Evolutionary conservation across 192 early-diverging fungal species (phyloP).

Genomic region (Coemansia sp.): DNA sequence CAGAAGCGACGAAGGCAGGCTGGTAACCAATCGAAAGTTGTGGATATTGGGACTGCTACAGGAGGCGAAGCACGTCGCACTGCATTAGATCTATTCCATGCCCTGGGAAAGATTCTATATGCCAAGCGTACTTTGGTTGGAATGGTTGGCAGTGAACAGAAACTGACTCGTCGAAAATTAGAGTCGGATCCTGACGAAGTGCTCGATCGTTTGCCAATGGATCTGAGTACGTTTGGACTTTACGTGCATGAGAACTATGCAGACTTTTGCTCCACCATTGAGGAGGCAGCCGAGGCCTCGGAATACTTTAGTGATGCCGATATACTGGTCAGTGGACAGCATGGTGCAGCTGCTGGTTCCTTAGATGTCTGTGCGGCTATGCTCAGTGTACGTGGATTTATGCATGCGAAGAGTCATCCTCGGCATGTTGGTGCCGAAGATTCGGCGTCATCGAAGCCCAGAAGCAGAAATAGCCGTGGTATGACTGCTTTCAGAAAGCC

Average conservation of each 20-base stretch:
- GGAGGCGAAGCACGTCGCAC: slow-evolving; percentile 22
- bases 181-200: slow-evolving; percentile 46
- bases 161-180: slow-evolving; percentile 12
- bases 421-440: not conserved
- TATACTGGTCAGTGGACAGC: slow-evolving; percentile 4
- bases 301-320: slow-evolving; percentile 58
- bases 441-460: not conserved
- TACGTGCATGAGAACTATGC: slow-evolving; percentile 63
- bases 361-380: slow-evolving; percentile 21
- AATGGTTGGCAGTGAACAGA: not conserved
- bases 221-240: slow-evolving; percentile 54
- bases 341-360: slow-evolving; percentile 3
- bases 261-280: slow-evolving; percentile 50
- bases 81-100: slow-evolving; percentile 60
- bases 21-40: not conserved
- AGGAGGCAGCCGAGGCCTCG: slow-evolving; percentile 53
- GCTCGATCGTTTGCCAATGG: slow-evolving; percentile 56
- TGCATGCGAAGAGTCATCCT: slow-evolving; percentile 28
- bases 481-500: slow-evolving; percentile 36
- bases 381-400: slow-evolving; percentile 33
- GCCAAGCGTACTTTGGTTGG: slow-evolving; percentile 49
- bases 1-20: not conserved
- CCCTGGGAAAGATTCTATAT: slow-evolving; percentile 62
- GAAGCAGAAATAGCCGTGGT: not conserved
- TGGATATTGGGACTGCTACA: not conserved